Percentiles rank a stretch among this genome's conserved stretches.
phyloP scores from a whole-genome alignment of 495 filamentous ascomycete genomes.

The Diplogelasinospora grovesii region DNA sequence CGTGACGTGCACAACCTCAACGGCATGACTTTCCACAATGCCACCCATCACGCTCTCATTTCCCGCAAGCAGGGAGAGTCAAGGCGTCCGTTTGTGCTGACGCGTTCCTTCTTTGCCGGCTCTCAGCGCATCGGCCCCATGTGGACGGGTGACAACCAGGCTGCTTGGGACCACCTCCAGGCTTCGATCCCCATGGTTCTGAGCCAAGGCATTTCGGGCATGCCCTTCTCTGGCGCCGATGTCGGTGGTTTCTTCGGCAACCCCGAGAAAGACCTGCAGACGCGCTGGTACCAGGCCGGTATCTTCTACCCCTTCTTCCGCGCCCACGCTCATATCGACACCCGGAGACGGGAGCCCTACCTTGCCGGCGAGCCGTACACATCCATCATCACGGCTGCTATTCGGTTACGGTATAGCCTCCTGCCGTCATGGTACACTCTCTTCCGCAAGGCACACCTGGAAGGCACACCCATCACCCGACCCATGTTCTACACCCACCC shows the following conservation, averaged over 20 bases:
- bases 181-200: constrained; percentile 87
- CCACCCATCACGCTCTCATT: constrained; percentile 77
- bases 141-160: constrained; percentile 98
- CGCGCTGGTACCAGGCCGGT: constrained; percentile 93
- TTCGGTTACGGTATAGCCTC: constrained; percentile 82
- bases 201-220: constrained; percentile 84
- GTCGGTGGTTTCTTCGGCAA: constrained; percentile 98
- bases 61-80: constrained; percentile 73
- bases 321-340: constrained; percentile 95
- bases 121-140: constrained; percentile 85
- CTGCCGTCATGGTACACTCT: constrained; percentile 95
- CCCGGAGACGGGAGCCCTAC: constrained; percentile 90
- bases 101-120: constrained; percentile 83
- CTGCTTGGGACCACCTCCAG: constrained; percentile 83
- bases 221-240: constrained; percentile 91
- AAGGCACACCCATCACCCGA: constrained; percentile 79
- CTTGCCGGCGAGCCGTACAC: constrained; percentile 77
- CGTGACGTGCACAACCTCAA: constrained; percentile 94
- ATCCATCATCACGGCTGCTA: constrained; percentile 76
- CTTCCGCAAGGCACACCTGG: constrained; percentile 78
- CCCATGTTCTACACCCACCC: constrained; percentile 92
- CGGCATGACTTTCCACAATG: constrained; percentile 88
- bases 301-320: constrained; percentile 99
- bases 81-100: constrained; percentile 80
- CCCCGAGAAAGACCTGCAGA: constrained; percentile 80